Conservation (phyloP, 108 stramenopile genomes). For the Asterionellopsis glacialis region DNA sequence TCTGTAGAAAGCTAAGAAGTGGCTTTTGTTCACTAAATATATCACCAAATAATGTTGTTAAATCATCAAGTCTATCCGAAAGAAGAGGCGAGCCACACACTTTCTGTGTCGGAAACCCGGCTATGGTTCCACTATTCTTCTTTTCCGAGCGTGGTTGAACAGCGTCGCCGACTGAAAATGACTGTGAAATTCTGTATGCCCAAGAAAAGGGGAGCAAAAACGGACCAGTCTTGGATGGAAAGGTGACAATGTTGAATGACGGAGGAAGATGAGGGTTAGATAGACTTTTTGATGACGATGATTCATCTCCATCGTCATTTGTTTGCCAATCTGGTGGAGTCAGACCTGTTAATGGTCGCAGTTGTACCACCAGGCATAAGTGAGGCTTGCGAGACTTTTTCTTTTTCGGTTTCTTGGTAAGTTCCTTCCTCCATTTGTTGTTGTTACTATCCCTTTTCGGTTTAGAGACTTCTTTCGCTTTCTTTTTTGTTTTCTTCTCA, state of each 20-base stretch:
- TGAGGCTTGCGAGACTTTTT: background rate
- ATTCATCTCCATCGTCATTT: no score
- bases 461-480: background rate
- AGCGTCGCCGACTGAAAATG: constrained; percentile 2
- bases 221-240: constrained; percentile 21
- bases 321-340: constrained; percentile 9
- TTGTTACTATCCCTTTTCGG: background rate
- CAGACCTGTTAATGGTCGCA: constrained; percentile 38
- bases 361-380: constrained; percentile 23
- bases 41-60: no score
- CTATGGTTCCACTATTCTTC: no score
- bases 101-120: no score
- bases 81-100: no score
- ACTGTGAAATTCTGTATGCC: constrained; percentile 31
- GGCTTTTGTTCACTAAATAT: no score
- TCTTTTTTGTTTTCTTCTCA: no score
- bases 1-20: no score
- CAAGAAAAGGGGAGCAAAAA: constrained; percentile 49
- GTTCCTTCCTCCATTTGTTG: constrained; percentile 4
- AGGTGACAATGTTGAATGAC: constrained; percentile 36
- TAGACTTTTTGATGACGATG: no score
- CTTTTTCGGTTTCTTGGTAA: constrained; percentile 7
- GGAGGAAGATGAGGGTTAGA: constrained; percentile 15
- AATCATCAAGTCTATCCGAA: no score
- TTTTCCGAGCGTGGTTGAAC: no score